Evolutionary conservation across 805 yeast genomes (phyloP).

Genomic region (Nakazawaea ishiwadae): DNA sequence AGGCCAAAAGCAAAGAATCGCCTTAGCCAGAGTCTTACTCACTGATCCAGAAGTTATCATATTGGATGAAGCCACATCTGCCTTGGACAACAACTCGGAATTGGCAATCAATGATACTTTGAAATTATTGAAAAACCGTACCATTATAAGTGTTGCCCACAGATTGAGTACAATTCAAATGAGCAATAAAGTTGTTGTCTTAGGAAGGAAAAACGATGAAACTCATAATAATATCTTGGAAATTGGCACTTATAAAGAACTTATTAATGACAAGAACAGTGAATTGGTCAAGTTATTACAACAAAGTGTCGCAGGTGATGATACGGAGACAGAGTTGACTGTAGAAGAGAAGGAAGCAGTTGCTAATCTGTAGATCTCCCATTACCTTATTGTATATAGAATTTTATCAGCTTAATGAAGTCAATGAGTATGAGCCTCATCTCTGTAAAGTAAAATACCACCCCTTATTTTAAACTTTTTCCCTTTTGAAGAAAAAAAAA

Average conservation of each 20-base stretch:
- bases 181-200: constrained; percentile 75
- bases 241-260: constrained; percentile 53
- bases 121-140: constrained; percentile 47
- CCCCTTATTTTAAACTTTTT: no score
- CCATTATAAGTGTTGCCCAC: constrained; percentile 89
- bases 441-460: no score
- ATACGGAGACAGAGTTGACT: constrained; percentile 11
- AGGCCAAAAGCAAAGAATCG: constrained; percentile 92
- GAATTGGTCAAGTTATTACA: constrained; percentile 39
- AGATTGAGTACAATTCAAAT: constrained; percentile 82
- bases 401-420: no score
- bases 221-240: constrained; percentile 63
- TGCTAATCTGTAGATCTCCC: no score
- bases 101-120: constrained; percentile 77
- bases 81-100: constrained; percentile 85
- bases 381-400: no score
- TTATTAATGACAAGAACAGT: constrained; percentile 41
- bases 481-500: no score
- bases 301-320: constrained; percentile 19
- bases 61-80: constrained; percentile 93
- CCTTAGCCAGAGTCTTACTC: constrained; percentile 82
- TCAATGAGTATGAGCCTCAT: no score
- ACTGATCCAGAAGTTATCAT: constrained; percentile 76
- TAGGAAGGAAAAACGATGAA: constrained; percentile 41
- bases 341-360: constrained; percentile 4